phyloP scores from a whole-genome alignment of 2,329 filamentous ascomycete genomes.

The Xylaria sp. region DNA sequence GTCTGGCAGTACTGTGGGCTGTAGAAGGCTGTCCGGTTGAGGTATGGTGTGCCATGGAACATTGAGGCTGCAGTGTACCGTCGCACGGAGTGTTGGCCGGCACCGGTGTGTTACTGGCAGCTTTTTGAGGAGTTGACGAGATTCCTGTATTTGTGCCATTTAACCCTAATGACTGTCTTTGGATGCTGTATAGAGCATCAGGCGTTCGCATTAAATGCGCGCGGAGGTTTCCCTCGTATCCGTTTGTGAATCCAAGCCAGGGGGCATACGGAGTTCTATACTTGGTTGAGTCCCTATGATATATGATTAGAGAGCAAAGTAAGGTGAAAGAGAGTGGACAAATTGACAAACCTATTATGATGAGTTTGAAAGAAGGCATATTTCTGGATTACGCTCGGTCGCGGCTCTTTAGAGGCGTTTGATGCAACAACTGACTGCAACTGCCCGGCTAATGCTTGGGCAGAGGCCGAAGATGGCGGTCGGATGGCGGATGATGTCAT shows the following conservation, averaged over 20 bases:
- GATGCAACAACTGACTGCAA: conserved; percentile 42
- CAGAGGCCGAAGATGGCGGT: conserved; percentile 51
- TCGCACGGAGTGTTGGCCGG: not conserved
- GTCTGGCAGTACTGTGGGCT: conserved; percentile 3
- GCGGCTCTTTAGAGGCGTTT: conserved; percentile 40
- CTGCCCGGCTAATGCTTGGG: conserved; percentile 46
- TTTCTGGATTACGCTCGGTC: conserved; percentile 59
- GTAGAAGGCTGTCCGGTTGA: conserved; percentile 19
- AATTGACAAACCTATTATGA: conserved; percentile 63
- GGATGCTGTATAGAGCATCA: conserved; percentile 51
- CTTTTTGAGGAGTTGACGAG: conserved; percentile 35
- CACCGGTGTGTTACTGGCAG: conserved; percentile 30
- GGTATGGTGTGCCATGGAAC: conserved; percentile 6
- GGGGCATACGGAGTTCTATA: conserved; percentile 70
- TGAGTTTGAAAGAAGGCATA: conserved; percentile 70
- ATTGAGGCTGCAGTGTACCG: conserved; percentile 9
- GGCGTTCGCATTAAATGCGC: conserved; percentile 59
- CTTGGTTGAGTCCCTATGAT: conserved; percentile 61
- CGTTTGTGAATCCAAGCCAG: conserved; percentile 69
- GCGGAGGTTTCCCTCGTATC: conserved; percentile 65
- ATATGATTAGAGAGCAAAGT: conserved; percentile 43
- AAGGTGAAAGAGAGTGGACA: not conserved
- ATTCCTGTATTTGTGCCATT: conserved; percentile 28
- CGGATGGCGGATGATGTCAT: conserved; percentile 53
- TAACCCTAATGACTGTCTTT: conserved; percentile 41